Percentiles rank a stretch among this genome's conserved stretches.
Evolutionary conservation across 257 asterid genomes (phyloP).

Genomic region (Schizonepeta tenuifolia): DNA sequence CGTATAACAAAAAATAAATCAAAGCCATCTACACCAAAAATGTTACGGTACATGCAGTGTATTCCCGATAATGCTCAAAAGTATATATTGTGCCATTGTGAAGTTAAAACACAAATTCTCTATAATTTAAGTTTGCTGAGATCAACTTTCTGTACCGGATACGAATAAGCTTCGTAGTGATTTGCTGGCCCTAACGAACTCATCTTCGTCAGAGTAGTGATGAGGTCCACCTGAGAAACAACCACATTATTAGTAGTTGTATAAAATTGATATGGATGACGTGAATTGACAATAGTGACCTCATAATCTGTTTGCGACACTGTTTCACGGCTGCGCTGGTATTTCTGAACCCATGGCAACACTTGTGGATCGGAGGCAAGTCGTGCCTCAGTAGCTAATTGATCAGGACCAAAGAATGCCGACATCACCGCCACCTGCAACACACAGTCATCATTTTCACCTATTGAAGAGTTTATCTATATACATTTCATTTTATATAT

Average conservation of each 20-base stretch:
- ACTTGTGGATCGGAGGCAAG: constrained; percentile 87
- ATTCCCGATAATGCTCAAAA: not conserved
- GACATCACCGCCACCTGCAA: constrained; percentile 92
- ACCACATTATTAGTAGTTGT: not conserved
- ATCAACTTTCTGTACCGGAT: constrained; percentile 63
- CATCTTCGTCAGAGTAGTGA: constrained; percentile 76
- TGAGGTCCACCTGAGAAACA: constrained; percentile 80
- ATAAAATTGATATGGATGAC: not conserved
- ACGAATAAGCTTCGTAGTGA: constrained; percentile 88
- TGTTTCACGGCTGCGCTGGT: constrained; percentile 95
- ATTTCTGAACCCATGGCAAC: constrained; percentile 86
- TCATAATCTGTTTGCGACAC: constrained; percentile 92
- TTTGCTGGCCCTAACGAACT: constrained; percentile 84
- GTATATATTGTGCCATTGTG: not conserved
- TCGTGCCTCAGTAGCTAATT: constrained; percentile 72
- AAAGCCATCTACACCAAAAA: not conserved
- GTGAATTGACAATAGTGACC: constrained; percentile 41
- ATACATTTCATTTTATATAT: too few species aligned
- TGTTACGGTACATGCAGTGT: too few species aligned
- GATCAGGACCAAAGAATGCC: constrained; percentile 93
- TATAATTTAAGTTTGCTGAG: constrained; percentile 81
- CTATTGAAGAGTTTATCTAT: too few species aligned
- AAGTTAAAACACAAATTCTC: constrained; percentile 24
- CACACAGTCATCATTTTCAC: not conserved
- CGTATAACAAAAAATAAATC: not conserved